Evolutionary conservation across 2,329 filamentous ascomycete genomes (phyloP).

Genomic region (Hymenoscyphus scutula): DNA sequence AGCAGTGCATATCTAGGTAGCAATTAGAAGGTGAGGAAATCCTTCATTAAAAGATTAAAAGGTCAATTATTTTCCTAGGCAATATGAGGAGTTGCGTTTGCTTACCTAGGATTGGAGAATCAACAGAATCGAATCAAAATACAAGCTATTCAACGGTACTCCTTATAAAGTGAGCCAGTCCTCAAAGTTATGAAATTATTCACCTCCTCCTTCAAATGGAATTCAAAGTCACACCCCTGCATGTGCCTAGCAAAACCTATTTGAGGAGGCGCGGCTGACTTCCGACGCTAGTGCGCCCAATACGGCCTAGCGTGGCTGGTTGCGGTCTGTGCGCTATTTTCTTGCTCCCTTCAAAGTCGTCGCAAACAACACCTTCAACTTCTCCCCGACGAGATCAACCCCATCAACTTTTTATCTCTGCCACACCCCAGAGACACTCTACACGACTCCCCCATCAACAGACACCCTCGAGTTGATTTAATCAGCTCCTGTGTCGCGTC

Average conservation of each 20-base stretch:
- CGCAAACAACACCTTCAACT: constrained; percentile 8
- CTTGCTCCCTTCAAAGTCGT: constrained; percentile 5
- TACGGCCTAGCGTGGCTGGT: not conserved
- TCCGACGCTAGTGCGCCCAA: not conserved
- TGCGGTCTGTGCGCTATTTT: not conserved
- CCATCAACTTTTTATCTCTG: constrained; percentile 13
- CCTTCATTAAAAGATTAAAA: too few relatives aligned
- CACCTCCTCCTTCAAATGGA: too few relatives aligned
- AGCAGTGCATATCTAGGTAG: too few relatives aligned
- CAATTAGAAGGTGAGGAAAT: too few relatives aligned
- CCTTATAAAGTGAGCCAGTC: too few relatives aligned
- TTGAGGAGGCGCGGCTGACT: constrained; percentile 4
- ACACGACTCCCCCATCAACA: not conserved
- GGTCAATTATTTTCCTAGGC: too few relatives aligned
- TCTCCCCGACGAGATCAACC: constrained; percentile 6
- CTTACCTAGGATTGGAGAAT: too few relatives aligned
- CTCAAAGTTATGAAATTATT: too few relatives aligned
- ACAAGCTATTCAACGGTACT: too few relatives aligned
- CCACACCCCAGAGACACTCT: constrained; percentile 11
- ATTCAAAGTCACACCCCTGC: too few relatives aligned
- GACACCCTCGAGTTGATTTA: constrained; percentile 7
- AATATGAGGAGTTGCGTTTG: too few relatives aligned
- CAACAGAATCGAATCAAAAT: too few relatives aligned
- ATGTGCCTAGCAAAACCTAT: not conserved
- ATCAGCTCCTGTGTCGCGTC: constrained; percentile 5